These are phyloP conservation scores for Pilaira anomala DNA, from an alignment of 192 early-diverging fungal species.

Conservation along the genomic window DNA sequence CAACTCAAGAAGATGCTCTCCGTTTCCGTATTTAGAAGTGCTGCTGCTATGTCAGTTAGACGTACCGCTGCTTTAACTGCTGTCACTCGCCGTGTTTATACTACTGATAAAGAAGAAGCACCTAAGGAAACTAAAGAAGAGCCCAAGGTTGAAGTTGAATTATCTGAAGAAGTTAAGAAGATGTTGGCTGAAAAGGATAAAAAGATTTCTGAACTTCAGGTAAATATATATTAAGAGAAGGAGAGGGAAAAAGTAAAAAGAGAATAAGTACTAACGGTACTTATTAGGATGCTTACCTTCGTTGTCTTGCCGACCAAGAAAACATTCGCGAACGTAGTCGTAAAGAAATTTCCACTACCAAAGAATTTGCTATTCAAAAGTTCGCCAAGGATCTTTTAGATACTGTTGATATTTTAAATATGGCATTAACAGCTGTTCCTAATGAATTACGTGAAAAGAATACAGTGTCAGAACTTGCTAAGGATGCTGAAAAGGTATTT, in stretches of 20 bases:
- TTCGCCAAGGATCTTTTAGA: constrained; percentile 97
- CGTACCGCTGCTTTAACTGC: neutral
- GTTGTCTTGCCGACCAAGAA: constrained; percentile 93
- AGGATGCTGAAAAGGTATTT: constrained; percentile 41
- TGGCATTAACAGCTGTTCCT: constrained; percentile 90
- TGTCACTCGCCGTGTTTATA: constrained; percentile 21
- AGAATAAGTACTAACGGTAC: neutral
- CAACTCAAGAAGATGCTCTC: constrained; percentile 8
- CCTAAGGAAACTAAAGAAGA: constrained; percentile 23
- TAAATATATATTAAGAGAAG: constrained; percentile 30
- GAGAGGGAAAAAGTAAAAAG: constrained; percentile 1
- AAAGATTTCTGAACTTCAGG: constrained; percentile 78
- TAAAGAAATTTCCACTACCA: constrained; percentile 77
- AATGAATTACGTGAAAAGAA: constrained; percentile 47
- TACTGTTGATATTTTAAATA: constrained; percentile 84
- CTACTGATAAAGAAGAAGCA: constrained; percentile 33
- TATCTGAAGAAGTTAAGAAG: constrained; percentile 30
- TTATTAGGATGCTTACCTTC: constrained; percentile 82
- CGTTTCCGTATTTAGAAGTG: constrained; percentile 10
- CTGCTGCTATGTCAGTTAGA: constrained; percentile 13
- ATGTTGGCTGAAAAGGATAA: constrained; percentile 68
- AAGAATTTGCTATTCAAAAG: constrained; percentile 92
- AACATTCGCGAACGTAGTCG: constrained; percentile 89
- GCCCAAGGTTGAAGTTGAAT: constrained; percentile 22
- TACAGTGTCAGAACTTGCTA: neutral